Conservation (phyloP, 805 yeast species). For the Candida coquimbonensis region DNA sequence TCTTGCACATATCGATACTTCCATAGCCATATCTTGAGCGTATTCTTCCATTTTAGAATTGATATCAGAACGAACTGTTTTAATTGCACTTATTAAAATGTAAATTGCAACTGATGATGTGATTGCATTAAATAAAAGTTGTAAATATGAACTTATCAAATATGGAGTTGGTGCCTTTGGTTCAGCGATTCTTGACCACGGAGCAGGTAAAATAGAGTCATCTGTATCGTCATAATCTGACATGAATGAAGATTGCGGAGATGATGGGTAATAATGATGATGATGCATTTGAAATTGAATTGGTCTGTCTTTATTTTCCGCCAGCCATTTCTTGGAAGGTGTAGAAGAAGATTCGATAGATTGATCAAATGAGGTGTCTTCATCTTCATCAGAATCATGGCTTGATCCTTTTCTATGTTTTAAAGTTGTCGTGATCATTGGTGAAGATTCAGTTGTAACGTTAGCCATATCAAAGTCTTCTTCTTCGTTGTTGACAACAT, state of each 20-base stretch:
- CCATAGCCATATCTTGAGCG: slow-evolving; percentile 37
- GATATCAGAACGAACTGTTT: slow-evolving; percentile 49
- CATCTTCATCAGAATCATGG: not conserved
- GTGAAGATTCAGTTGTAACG: not conserved
- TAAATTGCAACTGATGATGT: slow-evolving; percentile 40
- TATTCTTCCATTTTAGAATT: slow-evolving; percentile 41
- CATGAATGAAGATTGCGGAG: slow-evolving; percentile 7
- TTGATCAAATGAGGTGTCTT: not conserved
- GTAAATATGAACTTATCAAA: slow-evolving; percentile 54
- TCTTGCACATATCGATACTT: slow-evolving; percentile 47
- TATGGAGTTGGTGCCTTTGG: slow-evolving; percentile 52
- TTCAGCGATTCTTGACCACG: slow-evolving; percentile 47
- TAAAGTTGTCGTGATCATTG: not conserved
- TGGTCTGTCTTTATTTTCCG: slow-evolving; percentile 6
- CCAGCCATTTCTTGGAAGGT: not conserved
- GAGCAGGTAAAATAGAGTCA: slow-evolving; percentile 39
- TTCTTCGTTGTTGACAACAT: not conserved
- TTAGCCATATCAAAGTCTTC: not conserved
- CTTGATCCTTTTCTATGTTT: not conserved
- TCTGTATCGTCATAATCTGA: slow-evolving; percentile 4
- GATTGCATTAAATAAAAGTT: slow-evolving; percentile 42
- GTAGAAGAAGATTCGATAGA: not conserved
- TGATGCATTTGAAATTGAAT: slow-evolving; percentile 34
- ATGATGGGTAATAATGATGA: slow-evolving; percentile 31
- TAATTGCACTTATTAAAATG: slow-evolving; percentile 36